Evolutionary conservation across 179 eudicot genomes (phyloP), one percentile per base, ranked within the genome.

Genomic region (Sideroxylon spinosum): DNA sequence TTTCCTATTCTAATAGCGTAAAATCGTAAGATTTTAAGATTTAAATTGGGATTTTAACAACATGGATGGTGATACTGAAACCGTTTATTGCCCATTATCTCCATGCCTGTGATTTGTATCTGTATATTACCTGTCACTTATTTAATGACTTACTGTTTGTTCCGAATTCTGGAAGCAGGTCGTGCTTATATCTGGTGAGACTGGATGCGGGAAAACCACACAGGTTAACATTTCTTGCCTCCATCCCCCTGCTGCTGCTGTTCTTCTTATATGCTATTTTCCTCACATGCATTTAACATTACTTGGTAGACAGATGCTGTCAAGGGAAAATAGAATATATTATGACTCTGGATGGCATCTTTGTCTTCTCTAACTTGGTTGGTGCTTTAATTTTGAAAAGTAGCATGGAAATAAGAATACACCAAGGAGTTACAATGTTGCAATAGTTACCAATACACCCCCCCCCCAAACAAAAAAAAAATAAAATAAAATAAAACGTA

Each of bases 151-250:
- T 73, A 50, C 78, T 50, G 3, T 75, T 61, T 57, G 48, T 71
- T 64, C 6, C 1, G 63, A 69, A 78, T 78, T 71, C 66, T 37
- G 64, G 68, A 67, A 73, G 76, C 89, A 92, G 99, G 99, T 95
- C 7, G 98, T 95, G 75, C 97, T 95, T 68, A 88, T 95, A 86
- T 88, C 93, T 85, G 99, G 99, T 74, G 98, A 90, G 91, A 95
- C 99, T 80, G 99, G 99, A 29, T 95, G 99, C 76, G 99, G 99
- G 70, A 95, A 95, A 84, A 95, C 99, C 69, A 95, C 99, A 46
- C 99, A 95, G 98, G 99, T 93, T 82, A 52, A 50, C 23, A 62
- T 60, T 65, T 63, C 9, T 63, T 55, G 7, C 48, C 71, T 50
- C 32, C 66, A 22, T 25, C 55, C 60, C 49, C 14, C 75, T 71